Evolutionary conservation across 1,139 yeast genomes (phyloP).

Genomic region (Diutina mesorugosa): DNA sequence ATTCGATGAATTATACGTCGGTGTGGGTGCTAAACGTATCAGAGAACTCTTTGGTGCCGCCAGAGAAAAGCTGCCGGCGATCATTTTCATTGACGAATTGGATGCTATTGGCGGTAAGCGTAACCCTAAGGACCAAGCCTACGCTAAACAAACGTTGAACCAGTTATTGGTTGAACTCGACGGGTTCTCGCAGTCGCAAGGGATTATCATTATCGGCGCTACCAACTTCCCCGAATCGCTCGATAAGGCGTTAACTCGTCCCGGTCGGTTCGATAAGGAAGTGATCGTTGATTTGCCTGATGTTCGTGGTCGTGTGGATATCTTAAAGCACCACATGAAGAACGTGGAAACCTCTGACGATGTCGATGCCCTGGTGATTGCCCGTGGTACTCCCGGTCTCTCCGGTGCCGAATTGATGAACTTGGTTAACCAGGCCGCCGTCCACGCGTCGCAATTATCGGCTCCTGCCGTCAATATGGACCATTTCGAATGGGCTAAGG

Average conservation of each 20-base stretch:
- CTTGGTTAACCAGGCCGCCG: constrained; percentile 95
- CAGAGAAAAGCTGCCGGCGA: constrained; percentile 91
- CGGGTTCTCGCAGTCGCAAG: constrained; percentile 88
- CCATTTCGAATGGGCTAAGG: constrained; percentile 99
- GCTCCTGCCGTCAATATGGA: constrained; percentile 84
- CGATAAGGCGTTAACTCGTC: constrained; percentile 95
- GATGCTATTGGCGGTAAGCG: constrained; percentile 98
- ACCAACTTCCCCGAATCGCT: constrained; percentile 95
- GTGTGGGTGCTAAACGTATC: constrained; percentile 97
- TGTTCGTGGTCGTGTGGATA: constrained; percentile 92
- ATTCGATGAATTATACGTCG: constrained; percentile 94
- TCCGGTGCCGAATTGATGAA: constrained; percentile 96
- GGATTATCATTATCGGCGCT: constrained; percentile 94
- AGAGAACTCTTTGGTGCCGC: constrained; percentile 91
- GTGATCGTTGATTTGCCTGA: constrained; percentile 95
- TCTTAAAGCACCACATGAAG: constrained; percentile 82
- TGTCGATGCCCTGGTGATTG: constrained; percentile 80
- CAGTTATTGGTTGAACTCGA: constrained; percentile 92
- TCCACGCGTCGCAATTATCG: constrained; percentile 84
- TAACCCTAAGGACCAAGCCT: constrained; percentile 95
- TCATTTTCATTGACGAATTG: constrained; percentile 88
- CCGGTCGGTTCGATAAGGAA: constrained; percentile 95
- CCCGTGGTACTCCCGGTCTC: constrained; percentile 95
- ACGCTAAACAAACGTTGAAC: constrained; percentile 92
- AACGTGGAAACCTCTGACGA: constrained; percentile 76